Evolutionary conservation across 148 eudicot species (phyloP).

Genomic region (Rhododendron henanense): DNA sequence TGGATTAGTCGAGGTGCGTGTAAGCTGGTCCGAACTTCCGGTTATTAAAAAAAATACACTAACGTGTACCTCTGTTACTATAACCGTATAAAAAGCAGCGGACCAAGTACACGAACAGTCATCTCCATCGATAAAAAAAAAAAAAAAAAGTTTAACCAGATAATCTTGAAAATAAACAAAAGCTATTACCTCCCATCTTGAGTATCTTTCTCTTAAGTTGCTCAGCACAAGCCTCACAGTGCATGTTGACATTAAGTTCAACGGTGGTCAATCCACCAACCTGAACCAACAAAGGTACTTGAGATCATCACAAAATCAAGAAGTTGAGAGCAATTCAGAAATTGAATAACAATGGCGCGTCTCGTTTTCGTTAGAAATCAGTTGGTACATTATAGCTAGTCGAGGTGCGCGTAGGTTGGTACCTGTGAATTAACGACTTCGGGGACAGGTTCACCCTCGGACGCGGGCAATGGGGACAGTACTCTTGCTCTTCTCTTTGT

Average conservation of each 20-base stretch:
- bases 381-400: background rate
- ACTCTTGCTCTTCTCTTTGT: constrained; percentile 72
- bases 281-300: constrained; percentile 24
- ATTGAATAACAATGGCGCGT: background rate
- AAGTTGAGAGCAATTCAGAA: background rate
- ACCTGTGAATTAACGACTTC: constrained; percentile 83
- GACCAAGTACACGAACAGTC: no score
- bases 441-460: constrained; percentile 79
- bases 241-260: constrained; percentile 96
- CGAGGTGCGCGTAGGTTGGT: background rate
- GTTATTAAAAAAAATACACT: no score
- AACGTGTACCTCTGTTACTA: no score
- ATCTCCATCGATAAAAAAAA: no score
- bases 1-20: no score
- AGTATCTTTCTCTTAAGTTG: constrained; percentile 92
- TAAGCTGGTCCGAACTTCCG: no score
- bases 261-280: constrained; percentile 71
- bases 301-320: background rate
- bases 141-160: background rate
- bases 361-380: background rate
- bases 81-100: no score
- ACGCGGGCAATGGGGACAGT: constrained; percentile 76
- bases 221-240: constrained; percentile 88
- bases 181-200: constrained; percentile 69
- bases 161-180: background rate